Evolutionary conservation across 768 basidiomycete genomes (phyloP), one percentile per base, ranked within the genome.

Genomic region (Phylloporus scabripes): DNA sequence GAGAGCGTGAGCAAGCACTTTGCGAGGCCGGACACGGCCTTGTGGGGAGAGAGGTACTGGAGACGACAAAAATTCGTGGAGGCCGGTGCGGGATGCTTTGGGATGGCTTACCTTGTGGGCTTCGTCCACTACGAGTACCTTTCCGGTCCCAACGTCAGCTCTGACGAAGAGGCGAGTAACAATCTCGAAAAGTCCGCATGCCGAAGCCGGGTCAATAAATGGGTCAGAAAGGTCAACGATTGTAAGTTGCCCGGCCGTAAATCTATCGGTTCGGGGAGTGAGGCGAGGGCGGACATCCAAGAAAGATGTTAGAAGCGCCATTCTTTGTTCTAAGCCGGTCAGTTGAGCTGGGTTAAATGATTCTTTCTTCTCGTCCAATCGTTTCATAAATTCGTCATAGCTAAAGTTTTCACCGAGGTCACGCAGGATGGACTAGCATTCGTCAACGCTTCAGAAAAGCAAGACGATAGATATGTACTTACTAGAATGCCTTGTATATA

Each of bases 151-250:
- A 2, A 83, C 73, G 1, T 79, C 68, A 1, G 80, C 74, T 23
- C 85, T 73, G 10, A 84, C 74, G 54, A 87, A 88, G 1, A 84
- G 58, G 32, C 85, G 74, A 0, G 77, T 73, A 1, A 87, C 64
- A 7, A 88, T 84, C 49, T 88, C 83, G 46, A 87, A 88, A 3
- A 87, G 61, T 0, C 78, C 78, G 53, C 85, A 85, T 2, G 86
- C 86, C 1, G 82, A 78, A 0, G 71, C 71, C 1, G 80, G 66
- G 56, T 88, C 86, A 9, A 87, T 74, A 54, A 87, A 87, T 0
- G 86, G 83, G 48, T 86, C 86, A 0, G 86, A 85, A 0, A 87
- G 68, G 52, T 87, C 86, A 4, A 87, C 60, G 11, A 88, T 81
- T 0, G 83, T 85, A 5, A 88, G 52, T 49, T 80, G 76, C 0